Percentiles rank a stretch among this genome's conserved stretches.
Evolutionary conservation across 106 monocot genomes (phyloP).

Genomic region (Posidonia australis): DNA sequence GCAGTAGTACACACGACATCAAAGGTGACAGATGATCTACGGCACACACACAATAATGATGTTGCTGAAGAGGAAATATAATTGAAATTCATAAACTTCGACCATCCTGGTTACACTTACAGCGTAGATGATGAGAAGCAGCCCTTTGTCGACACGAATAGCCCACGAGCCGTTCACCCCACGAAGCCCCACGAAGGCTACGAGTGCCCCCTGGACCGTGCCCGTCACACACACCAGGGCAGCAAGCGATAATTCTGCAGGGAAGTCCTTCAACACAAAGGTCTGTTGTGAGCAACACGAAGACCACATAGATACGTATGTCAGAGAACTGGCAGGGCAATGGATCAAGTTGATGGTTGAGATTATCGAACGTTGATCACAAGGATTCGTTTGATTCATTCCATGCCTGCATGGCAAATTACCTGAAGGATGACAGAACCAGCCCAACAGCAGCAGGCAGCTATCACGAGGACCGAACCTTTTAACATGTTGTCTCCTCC

Average conservation of each 20-base stretch:
- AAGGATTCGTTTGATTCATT: too few relatives aligned
- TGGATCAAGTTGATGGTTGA: too few relatives aligned
- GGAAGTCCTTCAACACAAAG: slow-evolving; percentile 6
- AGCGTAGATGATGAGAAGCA: slow-evolving; percentile 13
- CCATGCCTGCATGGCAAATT: not conserved
- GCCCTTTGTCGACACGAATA: slow-evolving; percentile 12
- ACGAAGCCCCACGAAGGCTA: slow-evolving; percentile 11
- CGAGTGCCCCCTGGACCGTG: slow-evolving; percentile 2
- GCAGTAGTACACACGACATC: not conserved
- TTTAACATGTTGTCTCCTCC: not conserved
- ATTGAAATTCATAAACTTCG: not conserved
- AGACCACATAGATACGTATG: not conserved
- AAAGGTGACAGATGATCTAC: not conserved
- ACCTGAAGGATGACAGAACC: slow-evolving; percentile 12
- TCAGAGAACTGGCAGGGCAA: too few relatives aligned
- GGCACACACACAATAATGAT: not conserved
- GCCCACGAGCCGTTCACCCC: not conserved
- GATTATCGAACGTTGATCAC: too few relatives aligned
- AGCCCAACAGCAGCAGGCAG: slow-evolving; percentile 6
- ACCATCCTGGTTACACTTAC: slow-evolving; percentile 1
- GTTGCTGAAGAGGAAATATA: not conserved
- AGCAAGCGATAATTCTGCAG: slow-evolving; percentile 11
- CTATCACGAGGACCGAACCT: not conserved
- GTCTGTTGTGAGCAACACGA: slow-evolving; percentile 17
- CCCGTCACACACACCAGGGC: slow-evolving; percentile 16